These are phyloP conservation scores for Zea mays DNA, from an alignment of 176 grass and related monocot genomes.

Conservation along the genomic window Zm-B73-REFERENCE-NAM-5.0 NC_050096.1:287479501-287480000, in stretches of 20 bases:
- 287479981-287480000: no score
- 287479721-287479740: conserved; percentile 21
- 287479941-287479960: no score
- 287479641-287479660: conserved; percentile 4
- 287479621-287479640: conserved; percentile 10
- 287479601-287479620: background rate
- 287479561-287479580: conserved; percentile 21
- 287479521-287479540: no score
- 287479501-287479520: no score
- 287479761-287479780: background rate
- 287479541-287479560: no score
- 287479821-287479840: conserved; percentile 11
- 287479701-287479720: conserved; percentile 18
- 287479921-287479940: no score
- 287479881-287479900: no score
- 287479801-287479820: background rate
- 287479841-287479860: background rate
- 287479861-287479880: no score
- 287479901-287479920: no score
- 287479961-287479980: no score
- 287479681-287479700: conserved; percentile 18
- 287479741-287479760: background rate
- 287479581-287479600: background rate
- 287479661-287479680: conserved; percentile 16
- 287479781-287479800: conserved; percentile 15